Evolutionary conservation across 345 rosid genomes (phyloP).

Genomic region (Eucalyptus sp.): DNA sequence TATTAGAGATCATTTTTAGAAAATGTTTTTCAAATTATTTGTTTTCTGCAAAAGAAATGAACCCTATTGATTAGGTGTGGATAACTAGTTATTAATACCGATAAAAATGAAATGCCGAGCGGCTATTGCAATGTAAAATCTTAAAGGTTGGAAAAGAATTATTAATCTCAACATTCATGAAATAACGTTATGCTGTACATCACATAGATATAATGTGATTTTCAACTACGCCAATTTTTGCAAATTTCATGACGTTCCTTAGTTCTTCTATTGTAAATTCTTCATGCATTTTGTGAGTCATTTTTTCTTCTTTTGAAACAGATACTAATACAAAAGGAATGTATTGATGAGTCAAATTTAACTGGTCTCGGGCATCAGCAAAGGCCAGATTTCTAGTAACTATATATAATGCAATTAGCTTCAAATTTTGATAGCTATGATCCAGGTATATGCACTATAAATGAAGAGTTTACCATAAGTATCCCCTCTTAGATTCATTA

Average conservation of each 20-base stretch:
- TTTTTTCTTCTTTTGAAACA: background rate
- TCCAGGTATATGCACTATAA: too few relatives aligned
- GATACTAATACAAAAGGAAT: background rate
- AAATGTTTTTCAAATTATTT: too few relatives aligned
- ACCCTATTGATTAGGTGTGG: background rate
- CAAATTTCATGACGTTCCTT: background rate
- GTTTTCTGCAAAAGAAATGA: too few relatives aligned
- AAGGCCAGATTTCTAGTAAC: too few relatives aligned
- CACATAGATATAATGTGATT: background rate
- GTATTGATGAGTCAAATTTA: background rate
- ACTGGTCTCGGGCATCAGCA: background rate
- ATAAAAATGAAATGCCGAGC: background rate
- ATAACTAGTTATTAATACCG: background rate
- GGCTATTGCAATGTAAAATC: background rate
- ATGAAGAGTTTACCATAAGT: too few relatives aligned
- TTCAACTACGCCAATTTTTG: background rate
- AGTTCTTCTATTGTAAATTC: background rate
- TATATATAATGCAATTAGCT: too few relatives aligned
- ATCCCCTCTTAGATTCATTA: too few relatives aligned
- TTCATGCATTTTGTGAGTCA: background rate
- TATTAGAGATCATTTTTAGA: background rate
- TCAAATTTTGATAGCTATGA: too few relatives aligned
- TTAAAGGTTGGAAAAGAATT: background rate
- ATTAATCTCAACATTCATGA: too few relatives aligned
- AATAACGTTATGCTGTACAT: too few relatives aligned